Base-by-base conservation (phyloP, 2,329 filamentous ascomycete genomes). In the Cladosporium sp. region DNA sequence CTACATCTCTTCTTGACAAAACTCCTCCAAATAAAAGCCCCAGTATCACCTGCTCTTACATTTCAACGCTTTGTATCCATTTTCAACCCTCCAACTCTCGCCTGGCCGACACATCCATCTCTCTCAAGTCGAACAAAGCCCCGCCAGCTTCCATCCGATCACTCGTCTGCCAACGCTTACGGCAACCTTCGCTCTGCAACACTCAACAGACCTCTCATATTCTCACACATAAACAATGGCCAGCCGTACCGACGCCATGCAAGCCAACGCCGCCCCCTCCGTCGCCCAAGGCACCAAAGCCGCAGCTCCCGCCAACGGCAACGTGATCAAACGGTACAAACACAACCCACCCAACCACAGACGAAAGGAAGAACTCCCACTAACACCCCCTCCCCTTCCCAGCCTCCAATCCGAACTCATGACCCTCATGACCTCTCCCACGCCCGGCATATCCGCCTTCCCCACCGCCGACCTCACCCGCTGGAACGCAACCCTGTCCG, bases 371-470 rank as follows among this genome's bases (percentile, higher is more conserved):
- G 25, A n/a, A 39, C 32, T 12, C 19, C 50, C 36, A 43, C 43
- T 49, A 29, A 40, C 27, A 32, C 13, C 7, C 22, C 15, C 13
- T 16, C 19, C n/a, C 27, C 32, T 15, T 15, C 55, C 27, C 65
- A 97, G 93, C 63, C 79, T 98, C 51, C 93, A 98, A 72, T 94
- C 91, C 42, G 93, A 98, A 72, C 80, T 98, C 59, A 97, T 98
- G 92, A 86, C 93, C 69, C 83, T 98, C 61, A 97, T 98, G 93
- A 91, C 90, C 62, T 91, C 91, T 36, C 85, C 91, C 1, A 91
- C 92, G 0, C 89, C 91, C 12, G 93, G 93, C 58, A 84, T 97
- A 64, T 95, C 91, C 50, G 94, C 94, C 56, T 98, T 98, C 69
- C 93, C 93, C 22, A 85, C 88, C 52, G 88, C 94, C 66, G 93